phyloP scores from a whole-genome alignment of 345 rosid genomes.

The Syzygium grande region DNA sequence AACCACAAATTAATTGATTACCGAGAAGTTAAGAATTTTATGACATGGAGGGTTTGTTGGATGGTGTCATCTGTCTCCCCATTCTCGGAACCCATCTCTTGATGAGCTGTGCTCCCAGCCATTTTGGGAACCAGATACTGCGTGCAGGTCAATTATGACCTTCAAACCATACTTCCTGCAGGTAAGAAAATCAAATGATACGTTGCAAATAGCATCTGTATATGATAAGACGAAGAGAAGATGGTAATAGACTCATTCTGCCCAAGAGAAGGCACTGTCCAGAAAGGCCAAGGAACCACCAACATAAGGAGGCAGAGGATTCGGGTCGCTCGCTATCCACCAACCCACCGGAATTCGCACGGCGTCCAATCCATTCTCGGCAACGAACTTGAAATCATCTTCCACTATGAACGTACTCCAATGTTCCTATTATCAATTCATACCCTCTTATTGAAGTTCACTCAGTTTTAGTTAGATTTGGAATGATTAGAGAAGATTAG shows the following conservation, averaged over 20 bases:
- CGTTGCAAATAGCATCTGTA: neutral
- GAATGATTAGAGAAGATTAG: too few relatives aligned
- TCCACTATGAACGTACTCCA: too few relatives aligned
- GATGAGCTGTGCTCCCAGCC: slow-evolving; percentile 44
- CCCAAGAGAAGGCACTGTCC: too few relatives aligned
- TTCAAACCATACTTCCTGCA: slow-evolving; percentile 38
- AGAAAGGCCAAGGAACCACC: too few relatives aligned
- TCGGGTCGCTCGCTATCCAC: too few relatives aligned
- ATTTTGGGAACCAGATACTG: slow-evolving; percentile 60
- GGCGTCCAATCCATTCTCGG: too few relatives aligned
- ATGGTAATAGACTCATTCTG: too few relatives aligned
- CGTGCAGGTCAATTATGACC: slow-evolving; percentile 44
- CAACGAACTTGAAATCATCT: too few relatives aligned
- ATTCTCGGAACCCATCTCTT: slow-evolving; percentile 48
- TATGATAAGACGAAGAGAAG: neutral
- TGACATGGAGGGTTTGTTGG: slow-evolving; percentile 32
- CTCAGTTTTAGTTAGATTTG: too few relatives aligned
- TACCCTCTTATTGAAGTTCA: neutral
- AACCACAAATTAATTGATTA: neutral
- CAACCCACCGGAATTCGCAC: too few relatives aligned
- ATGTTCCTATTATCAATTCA: too few relatives aligned
- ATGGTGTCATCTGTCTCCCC: slow-evolving; percentile 39
- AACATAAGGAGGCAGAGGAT: too few relatives aligned
- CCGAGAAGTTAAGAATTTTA: slow-evolving; percentile 46
- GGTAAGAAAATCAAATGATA: neutral